phyloP scores from a whole-genome alignment of 179 eudicot genomes.

The Carnegiea gigantea region DNA sequence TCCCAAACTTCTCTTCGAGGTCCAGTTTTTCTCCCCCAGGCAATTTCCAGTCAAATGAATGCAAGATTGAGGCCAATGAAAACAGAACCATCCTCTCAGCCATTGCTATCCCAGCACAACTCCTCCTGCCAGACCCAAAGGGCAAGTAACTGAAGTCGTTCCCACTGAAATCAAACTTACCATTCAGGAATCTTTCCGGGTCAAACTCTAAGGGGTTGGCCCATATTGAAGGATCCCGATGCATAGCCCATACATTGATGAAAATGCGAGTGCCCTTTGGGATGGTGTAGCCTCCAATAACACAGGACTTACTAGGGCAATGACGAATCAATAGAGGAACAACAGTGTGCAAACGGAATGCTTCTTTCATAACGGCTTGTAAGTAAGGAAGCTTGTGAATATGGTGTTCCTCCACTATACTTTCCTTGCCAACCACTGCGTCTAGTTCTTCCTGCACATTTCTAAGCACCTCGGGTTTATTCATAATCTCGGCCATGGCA shows the following conservation, averaged over 20 bases:
- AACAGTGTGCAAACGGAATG: constrained; percentile 48
- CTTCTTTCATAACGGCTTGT: constrained; percentile 55
- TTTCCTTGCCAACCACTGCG: constrained; percentile 41
- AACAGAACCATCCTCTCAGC: constrained; percentile 58
- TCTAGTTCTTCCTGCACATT: constrained; percentile 55
- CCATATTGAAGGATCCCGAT: constrained; percentile 62
- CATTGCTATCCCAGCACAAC: constrained; percentile 54
- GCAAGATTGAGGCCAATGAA: constrained; percentile 51
- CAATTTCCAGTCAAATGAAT: constrained; percentile 59
- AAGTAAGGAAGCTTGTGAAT: constrained; percentile 44
- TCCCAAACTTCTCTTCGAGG: constrained; percentile 57
- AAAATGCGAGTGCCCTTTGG: constrained; percentile 60
- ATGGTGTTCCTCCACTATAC: constrained; percentile 56
- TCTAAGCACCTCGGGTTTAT: constrained; percentile 40
- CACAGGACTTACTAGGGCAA: constrained; percentile 41
- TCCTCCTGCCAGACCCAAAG: constrained; percentile 68
- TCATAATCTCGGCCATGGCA: constrained; percentile 52
- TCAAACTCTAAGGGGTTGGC: constrained; percentile 43
- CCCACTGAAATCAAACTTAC: constrained; percentile 47
- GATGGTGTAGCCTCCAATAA: constrained; percentile 49
- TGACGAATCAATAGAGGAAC: constrained; percentile 58
- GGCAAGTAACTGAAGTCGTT: constrained; percentile 49
- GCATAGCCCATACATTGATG: constrained; percentile 59
- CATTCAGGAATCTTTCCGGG: constrained; percentile 59
- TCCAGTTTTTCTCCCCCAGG: constrained; percentile 42